Evolutionary conservation across 441 rosid species (phyloP).

Genomic region (Isatis lusitanica): DNA sequence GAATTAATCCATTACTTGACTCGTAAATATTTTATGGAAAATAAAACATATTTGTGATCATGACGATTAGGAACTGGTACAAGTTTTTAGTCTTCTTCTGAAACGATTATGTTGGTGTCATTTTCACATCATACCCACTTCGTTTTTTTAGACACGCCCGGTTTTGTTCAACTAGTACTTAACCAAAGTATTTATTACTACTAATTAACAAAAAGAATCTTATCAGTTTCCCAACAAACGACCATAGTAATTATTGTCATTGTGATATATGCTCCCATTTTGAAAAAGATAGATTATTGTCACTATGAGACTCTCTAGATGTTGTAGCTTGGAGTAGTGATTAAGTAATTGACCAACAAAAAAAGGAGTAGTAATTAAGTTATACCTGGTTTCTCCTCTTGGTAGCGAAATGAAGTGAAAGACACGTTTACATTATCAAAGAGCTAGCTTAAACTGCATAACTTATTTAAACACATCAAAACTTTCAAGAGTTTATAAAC

Average conservation of each 20-base stretch:
- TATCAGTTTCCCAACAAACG: neutral
- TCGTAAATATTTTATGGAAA: neutral
- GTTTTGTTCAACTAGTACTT: neutral
- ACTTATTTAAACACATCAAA: neutral
- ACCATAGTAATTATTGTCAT: neutral
- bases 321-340: neutral
- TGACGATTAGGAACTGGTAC: constrained; percentile 11
- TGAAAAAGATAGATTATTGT: no score
- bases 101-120: constrained; percentile 3
- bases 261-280: neutral
- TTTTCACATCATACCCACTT: constrained; percentile 10
- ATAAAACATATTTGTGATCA: neutral
- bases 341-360: no score
- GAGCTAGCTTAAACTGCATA: neutral
- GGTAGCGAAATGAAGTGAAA: neutral
- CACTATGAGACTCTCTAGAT: neutral
- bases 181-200: neutral
- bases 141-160: neutral
- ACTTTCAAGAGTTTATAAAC: neutral
- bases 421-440: neutral
- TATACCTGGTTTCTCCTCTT: neutral
- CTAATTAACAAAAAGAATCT: neutral
- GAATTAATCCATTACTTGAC: constrained; percentile 10
- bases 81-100: neutral
- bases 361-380: constrained; percentile 1